Evolutionary conservation across 768 basidiomycete genomes (phyloP).

Genomic region (Scleroderma citrinum): DNA sequence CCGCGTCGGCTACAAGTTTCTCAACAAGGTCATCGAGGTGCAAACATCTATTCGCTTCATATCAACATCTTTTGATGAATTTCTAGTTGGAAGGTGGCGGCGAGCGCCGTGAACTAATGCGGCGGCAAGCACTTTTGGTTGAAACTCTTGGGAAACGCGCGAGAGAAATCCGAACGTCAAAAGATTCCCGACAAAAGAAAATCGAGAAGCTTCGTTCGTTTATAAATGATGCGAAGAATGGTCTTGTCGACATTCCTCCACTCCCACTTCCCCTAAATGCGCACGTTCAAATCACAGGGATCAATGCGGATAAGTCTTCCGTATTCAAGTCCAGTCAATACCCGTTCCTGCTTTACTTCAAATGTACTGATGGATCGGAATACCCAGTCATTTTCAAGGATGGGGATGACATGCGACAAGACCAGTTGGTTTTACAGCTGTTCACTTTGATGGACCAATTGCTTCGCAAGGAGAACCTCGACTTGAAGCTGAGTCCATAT

Average conservation of each 20-base stretch:
- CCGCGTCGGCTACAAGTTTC: constrained; percentile 83
- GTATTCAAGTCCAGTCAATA: constrained; percentile 97
- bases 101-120: constrained; percentile 78
- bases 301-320: constrained; percentile 86
- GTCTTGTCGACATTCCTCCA: constrained; percentile 69
- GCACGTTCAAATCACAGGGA: constrained; percentile 75
- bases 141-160: constrained; percentile 83
- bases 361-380: constrained; percentile 75
- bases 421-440: constrained; percentile 96
- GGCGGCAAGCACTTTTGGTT: constrained; percentile 87
- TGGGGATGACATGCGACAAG: constrained; percentile 97
- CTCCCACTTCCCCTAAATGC: constrained; percentile 91
- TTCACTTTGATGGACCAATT: constrained; percentile 97
- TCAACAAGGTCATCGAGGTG: constrained; percentile 79
- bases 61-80: constrained; percentile 20
- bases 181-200: constrained; percentile 94
- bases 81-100: constrained; percentile 64
- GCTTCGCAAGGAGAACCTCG: constrained; percentile 90
- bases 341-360: constrained; percentile 85
- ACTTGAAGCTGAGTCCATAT: constrained; percentile 87
- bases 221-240: constrained; percentile 81
- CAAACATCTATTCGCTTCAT: constrained; percentile 42
- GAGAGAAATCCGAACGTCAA: constrained; percentile 89
- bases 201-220: constrained; percentile 90
- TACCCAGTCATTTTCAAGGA: constrained; percentile 98